Percentiles rank a stretch among this genome's conserved stretches.
Evolutionary conservation across 768 basidiomycete genomes (phyloP).

Genomic region (Boletus huronensis): DNA sequence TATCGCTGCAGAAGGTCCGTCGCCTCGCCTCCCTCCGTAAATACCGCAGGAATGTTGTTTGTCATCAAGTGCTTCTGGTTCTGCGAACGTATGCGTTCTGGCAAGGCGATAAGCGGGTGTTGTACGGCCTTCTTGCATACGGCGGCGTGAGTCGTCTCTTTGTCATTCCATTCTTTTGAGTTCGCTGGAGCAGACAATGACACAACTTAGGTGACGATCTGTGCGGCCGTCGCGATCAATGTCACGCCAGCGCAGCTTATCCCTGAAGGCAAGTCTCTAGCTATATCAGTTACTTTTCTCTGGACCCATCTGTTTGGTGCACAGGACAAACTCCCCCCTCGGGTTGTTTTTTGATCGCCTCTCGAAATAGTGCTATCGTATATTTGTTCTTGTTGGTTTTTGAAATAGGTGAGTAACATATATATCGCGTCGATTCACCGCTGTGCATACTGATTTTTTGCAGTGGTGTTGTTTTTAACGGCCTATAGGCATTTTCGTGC

Average conservation of each 20-base stretch:
- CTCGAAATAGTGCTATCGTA: background rate
- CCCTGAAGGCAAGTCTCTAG: background rate
- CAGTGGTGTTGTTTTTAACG: conserved; percentile 12
- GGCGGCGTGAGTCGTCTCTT: conserved; percentile 2
- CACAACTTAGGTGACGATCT: conserved; percentile 4
- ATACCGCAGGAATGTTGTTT: background rate
- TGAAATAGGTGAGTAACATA: conserved; percentile 2
- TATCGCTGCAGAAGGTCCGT: conserved; percentile 10
- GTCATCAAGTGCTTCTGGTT: conserved; percentile 11
- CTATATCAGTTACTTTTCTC: background rate
- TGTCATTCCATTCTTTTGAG: no score
- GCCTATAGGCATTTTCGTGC: conserved; percentile 1
- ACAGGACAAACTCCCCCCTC: background rate
- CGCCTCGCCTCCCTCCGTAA: background rate
- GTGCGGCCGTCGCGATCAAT: conserved; percentile 2
- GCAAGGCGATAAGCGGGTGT: conserved; percentile 9
- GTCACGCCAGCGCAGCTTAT: conserved; percentile 3
- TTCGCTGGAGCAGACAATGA: background rate
- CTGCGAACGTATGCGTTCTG: conserved; percentile 23
- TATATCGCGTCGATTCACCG: background rate
- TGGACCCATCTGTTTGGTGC: background rate
- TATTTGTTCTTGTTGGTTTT: conserved; percentile 12
- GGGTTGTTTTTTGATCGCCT: background rate
- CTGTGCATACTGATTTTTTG: background rate
- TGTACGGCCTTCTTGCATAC: conserved; percentile 13